Percentiles rank a stretch among this genome's conserved stretches.
These are phyloP conservation scores for Chaetomiaceae sp. DNA, from an alignment of 2,329 filamentous ascomycete genomes.

Conservation along the genomic window DNA sequence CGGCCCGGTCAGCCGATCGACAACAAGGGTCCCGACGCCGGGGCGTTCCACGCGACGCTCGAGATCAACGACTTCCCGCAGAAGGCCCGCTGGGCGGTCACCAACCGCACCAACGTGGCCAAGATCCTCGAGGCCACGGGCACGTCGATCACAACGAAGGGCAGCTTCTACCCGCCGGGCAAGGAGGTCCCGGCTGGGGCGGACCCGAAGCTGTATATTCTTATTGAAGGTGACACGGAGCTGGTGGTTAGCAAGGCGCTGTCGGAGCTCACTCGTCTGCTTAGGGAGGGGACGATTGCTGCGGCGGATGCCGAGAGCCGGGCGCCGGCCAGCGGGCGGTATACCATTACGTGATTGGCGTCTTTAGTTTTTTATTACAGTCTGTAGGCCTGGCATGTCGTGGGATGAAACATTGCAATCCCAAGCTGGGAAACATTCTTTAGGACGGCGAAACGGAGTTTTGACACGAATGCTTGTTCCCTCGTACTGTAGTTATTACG, in stretches of 20 bases:
- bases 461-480: too few species aligned
- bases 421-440: background rate
- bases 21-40: constrained; percentile 96
- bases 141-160: constrained; percentile 96
- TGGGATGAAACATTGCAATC: background rate
- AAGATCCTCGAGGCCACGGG: constrained; percentile 95
- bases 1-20: constrained; percentile 92
- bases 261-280: constrained; percentile 78
- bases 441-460: too few species aligned
- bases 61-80: constrained; percentile 99
- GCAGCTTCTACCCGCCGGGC: constrained; percentile 77
- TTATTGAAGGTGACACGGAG: constrained; percentile 96
- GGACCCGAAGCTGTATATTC: constrained; percentile 92
- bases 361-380: too few species aligned
- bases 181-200: constrained; percentile 72
- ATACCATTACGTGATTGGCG: constrained; percentile 67
- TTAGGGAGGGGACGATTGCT: constrained; percentile 86
- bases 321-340: constrained; percentile 73
- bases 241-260: constrained; percentile 86
- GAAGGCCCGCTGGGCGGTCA: constrained; percentile 97
- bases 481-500: too few species aligned
- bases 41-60: constrained; percentile 91
- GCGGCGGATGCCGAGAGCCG: constrained; percentile 82
- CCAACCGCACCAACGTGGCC: constrained; percentile 95
- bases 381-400: background rate